These are phyloP conservation scores for Cantharellus cinnabarinus DNA, from an alignment of 768 basidiomycete genomes.

Conservation along the genomic window DNA sequence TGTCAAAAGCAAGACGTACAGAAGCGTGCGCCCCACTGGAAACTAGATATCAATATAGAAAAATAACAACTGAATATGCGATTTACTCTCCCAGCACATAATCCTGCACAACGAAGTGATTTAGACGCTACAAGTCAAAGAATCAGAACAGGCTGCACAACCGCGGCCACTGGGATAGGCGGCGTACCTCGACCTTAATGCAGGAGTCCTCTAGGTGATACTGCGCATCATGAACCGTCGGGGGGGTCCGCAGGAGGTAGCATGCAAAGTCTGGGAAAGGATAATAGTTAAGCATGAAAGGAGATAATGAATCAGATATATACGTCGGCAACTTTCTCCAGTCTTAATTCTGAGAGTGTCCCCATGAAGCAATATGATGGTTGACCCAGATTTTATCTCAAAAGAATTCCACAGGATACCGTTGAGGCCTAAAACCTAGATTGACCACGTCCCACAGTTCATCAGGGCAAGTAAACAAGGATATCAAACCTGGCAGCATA, in stretches of 20 bases:
- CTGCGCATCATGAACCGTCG: neutral
- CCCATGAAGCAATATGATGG: neutral
- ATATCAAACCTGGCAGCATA: neutral
- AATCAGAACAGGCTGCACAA: neutral
- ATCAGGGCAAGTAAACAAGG: neutral
- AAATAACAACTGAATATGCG: neutral
- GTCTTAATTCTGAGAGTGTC: neutral
- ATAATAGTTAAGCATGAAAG: neutral
- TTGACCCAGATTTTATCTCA: neutral
- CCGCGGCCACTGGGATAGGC: neutral
- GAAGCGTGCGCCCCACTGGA: constrained; percentile 5
- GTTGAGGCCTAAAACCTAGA: neutral
- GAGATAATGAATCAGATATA: neutral
- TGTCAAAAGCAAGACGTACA: constrained; percentile 6
- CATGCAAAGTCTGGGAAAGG: neutral
- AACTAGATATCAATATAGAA: neutral
- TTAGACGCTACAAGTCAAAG: neutral
- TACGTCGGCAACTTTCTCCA: neutral
- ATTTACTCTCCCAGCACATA: neutral
- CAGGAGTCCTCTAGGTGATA: neutral
- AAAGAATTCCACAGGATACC: neutral
- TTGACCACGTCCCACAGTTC: neutral
- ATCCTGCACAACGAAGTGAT: neutral
- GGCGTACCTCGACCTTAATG: neutral
- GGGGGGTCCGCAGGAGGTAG: neutral